Evolutionary conservation across 139 green algal genomes (phyloP).

Genomic region (Yamagishiella unicocca): DNA sequence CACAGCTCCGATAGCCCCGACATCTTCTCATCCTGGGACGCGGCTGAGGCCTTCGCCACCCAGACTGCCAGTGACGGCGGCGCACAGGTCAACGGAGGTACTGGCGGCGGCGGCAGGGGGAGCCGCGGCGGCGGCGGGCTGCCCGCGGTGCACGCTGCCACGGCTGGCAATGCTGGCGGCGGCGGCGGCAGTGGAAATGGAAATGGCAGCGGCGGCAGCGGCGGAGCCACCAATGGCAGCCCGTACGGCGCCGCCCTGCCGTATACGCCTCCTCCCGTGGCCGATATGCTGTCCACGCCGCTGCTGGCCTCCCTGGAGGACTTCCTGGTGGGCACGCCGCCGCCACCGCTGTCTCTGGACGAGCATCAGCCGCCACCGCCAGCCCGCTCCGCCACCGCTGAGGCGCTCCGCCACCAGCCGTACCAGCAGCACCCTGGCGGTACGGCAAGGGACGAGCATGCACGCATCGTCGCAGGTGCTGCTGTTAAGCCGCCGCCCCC

Average conservation of each 20-base stretch:
- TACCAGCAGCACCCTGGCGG: too few species aligned
- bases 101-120: conserved; percentile 11
- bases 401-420: too few species aligned
- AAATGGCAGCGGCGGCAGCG: background rate
- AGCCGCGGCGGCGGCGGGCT: background rate
- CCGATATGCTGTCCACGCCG: conserved; percentile 18
- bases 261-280: background rate
- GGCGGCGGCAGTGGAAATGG: background rate
- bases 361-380: background rate
- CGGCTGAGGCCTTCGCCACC: background rate
- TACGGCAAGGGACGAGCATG: too few species aligned
- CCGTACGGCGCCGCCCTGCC: background rate
- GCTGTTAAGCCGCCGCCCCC: too few species aligned
- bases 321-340: background rate
- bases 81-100: too few species aligned
- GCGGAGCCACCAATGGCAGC: background rate
- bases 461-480: too few species aligned
- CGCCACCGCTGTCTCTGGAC: conserved; percentile 6
- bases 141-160: background rate
- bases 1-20: background rate
- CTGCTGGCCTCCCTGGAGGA: conserved; percentile 26
- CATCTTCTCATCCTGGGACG: conserved; percentile 25
- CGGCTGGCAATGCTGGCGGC: background rate
- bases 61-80: background rate
- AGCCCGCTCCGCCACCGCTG: too few species aligned